phyloP scores from a whole-genome alignment of 805 yeast genomes.

The Candida silvicultrix region DNA sequence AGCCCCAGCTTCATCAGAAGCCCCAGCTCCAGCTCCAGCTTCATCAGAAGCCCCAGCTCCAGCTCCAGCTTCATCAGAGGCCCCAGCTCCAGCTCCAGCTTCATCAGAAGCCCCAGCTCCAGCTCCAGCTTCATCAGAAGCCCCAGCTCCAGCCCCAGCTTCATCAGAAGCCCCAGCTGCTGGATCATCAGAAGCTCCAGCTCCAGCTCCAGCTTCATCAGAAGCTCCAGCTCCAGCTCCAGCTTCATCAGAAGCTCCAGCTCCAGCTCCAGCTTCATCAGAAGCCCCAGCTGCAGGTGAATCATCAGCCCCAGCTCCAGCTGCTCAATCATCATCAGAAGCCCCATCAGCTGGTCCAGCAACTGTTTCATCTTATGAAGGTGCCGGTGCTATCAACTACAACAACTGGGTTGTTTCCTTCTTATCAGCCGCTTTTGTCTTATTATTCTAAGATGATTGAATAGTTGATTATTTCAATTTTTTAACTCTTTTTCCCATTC shows the following conservation, averaged over 20 bases:
- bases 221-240: conserved; percentile 1
- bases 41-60: not conserved
- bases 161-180: not conserved
- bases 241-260: not conserved
- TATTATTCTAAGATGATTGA: not conserved
- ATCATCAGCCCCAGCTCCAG: not conserved
- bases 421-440: not conserved
- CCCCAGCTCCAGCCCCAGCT: not conserved
- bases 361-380: not conserved
- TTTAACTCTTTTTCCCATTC: too few species aligned
- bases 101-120: not conserved
- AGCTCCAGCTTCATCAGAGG: not conserved
- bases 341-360: not conserved
- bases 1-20: not conserved
- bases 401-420: not conserved
- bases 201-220: not conserved
- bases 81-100: not conserved
- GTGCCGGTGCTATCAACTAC: not conserved
- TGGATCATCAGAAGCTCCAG: not conserved
- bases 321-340: not conserved
- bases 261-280: conserved; percentile 1
- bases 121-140: not conserved
- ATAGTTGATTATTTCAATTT: too few species aligned
- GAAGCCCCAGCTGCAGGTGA: not conserved
- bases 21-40: not conserved